These are phyloP conservation scores for Grifola frondosa DNA, from an alignment of 1,284 basidiomycete species.

Conservation along the genomic window DNA sequence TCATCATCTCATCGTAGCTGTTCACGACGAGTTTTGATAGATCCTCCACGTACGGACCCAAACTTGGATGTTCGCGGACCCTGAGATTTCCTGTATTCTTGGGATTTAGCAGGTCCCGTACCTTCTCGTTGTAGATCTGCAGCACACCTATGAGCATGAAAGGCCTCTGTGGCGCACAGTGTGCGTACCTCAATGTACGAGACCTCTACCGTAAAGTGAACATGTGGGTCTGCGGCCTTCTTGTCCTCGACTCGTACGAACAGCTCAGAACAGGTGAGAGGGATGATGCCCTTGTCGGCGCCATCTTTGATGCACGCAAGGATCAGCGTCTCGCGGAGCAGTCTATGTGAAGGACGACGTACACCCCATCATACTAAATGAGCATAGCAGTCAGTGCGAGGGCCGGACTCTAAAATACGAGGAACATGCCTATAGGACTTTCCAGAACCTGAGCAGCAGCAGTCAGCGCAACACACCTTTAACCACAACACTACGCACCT, in stretches of 20 bases:
- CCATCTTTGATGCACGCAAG: constrained; percentile 62
- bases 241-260: constrained; percentile 82
- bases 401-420: neutral
- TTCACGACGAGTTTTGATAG: constrained; percentile 91
- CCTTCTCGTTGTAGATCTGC: constrained; percentile 98
- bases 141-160: too few relatives aligned
- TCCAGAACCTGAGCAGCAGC: constrained; percentile 69
- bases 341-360: constrained; percentile 39
- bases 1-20: constrained; percentile 95
- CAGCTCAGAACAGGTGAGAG: constrained; percentile 90
- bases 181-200: constrained; percentile 87
- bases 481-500: constrained; percentile 48
- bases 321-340: constrained; percentile 7
- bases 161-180: too few relatives aligned
- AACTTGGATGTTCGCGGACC: constrained; percentile 93
- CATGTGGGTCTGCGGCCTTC: constrained; percentile 61
- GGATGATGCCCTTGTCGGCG: constrained; percentile 95
- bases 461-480: constrained; percentile 3
- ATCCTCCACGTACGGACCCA: constrained; percentile 97
- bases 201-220: constrained; percentile 90
- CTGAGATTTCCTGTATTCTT: constrained; percentile 95
- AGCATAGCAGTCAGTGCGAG: constrained; percentile 1
- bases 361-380: constrained; percentile 96
- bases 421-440: constrained; percentile 80
- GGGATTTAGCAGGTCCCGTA: constrained; percentile 94